Evolutionary conservation across 306 rosid species (phyloP), one percentile per base, ranked within the genome.

Genomic region (Calophaca sinica): DNA sequence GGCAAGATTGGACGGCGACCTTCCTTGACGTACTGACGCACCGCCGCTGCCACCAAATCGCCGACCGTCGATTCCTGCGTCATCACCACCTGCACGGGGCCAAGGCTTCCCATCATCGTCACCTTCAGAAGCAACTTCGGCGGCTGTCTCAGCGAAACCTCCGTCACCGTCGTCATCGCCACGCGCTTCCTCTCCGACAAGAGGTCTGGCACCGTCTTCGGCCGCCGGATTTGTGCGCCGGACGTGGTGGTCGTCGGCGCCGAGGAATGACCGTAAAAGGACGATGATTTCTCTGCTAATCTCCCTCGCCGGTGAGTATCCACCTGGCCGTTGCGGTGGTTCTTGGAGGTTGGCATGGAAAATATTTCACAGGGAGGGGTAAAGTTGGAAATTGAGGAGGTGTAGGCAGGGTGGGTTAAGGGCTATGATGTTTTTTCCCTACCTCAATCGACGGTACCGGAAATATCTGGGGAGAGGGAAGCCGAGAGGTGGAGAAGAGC

Each of bases 41-140:
- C 59, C 2, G 89, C 80, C 33, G 84, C 85, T 35, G 83, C 79
- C 3, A 90, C 72, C 14, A 94, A 79, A 70, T 90, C 93, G 1
- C 85, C 80, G 2, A 92, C 96, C 4, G 64, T 81, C 1, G 75
- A 70, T 12, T 94, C 96, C 78, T 81, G 89, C 29, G 83, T 61
- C 59, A 86, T 87, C 60, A 94, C 3, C 7, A 94, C 88, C 51
- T 92, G 97, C 2, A 92, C 88, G 1, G 97, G 93, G 0, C 93
- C 98, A 0, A 92, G 55, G 63, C 93, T 90, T 15, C 97, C 96
- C 72, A 88, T 89, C 6, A 79, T 64, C 10, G 88, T 94, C 72
- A 94, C 96, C 83, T 94, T 92, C 13, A 94, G 79, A 52, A 94
- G 79, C 53, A 92, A 36, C 84, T 90, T 94, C 69, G 96, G 88